A percentile compares a stretch with the other conserved stretches of the same genome.
Evolutionary conservation across 2,329 filamentous ascomycete genomes (phyloP).

Genomic region (Fusarium sp.): DNA sequence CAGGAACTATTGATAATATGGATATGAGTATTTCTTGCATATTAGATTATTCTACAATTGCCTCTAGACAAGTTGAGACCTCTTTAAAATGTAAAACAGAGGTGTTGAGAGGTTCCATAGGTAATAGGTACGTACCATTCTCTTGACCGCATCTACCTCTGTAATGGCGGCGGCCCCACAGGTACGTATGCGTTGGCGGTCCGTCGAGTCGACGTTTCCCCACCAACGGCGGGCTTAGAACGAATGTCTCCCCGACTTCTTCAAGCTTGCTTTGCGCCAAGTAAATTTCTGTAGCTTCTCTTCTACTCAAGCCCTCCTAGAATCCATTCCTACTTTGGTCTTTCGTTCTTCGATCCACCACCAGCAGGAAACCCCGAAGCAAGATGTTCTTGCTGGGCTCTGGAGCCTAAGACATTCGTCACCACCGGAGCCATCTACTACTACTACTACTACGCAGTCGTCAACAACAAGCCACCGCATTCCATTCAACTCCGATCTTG

Average conservation of each 20-base stretch:
- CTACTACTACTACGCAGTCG: conserved; percentile 3
- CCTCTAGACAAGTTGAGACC: too few relatives aligned
- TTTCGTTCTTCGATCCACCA: conserved; percentile 10
- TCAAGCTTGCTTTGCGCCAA: conserved; percentile 26
- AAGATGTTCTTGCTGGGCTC: conserved; percentile 24
- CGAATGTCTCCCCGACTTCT: conserved; percentile 5
- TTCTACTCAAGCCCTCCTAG: conserved; percentile 11
- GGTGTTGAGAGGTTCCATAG: too few relatives aligned
- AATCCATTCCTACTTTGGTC: conserved; percentile 1
- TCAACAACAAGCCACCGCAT: conserved; percentile 23
- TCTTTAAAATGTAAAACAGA: too few relatives aligned
- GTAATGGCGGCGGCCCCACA: not conserved
- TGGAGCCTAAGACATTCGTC: conserved; percentile 35
- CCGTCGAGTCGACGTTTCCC: conserved; percentile 31
- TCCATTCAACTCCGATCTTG: conserved; percentile 29
- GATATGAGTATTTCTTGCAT: too few relatives aligned
- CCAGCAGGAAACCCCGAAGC: not conserved
- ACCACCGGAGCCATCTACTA: conserved; percentile 10
- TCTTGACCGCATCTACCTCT: not conserved
- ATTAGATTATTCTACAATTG: too few relatives aligned
- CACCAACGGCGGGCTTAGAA: conserved; percentile 32
- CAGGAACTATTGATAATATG: too few relatives aligned
- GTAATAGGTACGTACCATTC: not conserved
- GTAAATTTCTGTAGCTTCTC: conserved; percentile 18
- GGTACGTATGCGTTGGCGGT: conserved; percentile 26